These are phyloP conservation scores for Cladophialophora chaetospira DNA, from an alignment of 2,329 filamentous ascomycete species.

Conservation along the genomic window DNA sequence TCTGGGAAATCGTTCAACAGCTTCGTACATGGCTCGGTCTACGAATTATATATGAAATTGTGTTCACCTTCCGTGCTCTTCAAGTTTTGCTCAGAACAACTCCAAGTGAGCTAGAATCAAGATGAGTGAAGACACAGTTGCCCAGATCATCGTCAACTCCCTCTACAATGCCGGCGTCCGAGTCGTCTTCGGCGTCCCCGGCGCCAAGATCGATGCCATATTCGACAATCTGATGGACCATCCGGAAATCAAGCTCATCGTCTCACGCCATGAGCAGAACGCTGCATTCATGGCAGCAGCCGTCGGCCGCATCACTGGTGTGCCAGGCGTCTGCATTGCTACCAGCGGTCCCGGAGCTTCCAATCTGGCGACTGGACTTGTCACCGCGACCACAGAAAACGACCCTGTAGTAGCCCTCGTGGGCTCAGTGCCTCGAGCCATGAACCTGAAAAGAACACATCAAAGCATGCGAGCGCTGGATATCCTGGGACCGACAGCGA, in stretches of 20 bases:
- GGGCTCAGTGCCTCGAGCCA: conserved; percentile 49
- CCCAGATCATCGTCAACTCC: conserved; percentile 33
- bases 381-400: conserved; percentile 53
- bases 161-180: conserved; percentile 47
- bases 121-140: conserved; percentile 30
- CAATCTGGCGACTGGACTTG: conserved; percentile 51
- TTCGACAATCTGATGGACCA: conserved; percentile 52
- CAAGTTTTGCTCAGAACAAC: background rate
- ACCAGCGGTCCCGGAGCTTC: conserved; percentile 53
- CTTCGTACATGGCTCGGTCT: no score
- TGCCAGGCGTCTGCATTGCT: conserved; percentile 50
- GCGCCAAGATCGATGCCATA: conserved; percentile 46
- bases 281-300: conserved; percentile 55
- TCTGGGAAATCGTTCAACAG: no score
- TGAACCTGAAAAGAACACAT: conserved; percentile 51
- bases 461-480: conserved; percentile 50
- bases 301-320: conserved; percentile 49
- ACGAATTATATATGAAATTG: no score
- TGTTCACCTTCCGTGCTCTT: background rate
- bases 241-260: conserved; percentile 50
- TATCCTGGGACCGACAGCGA: conserved; percentile 49
- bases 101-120: background rate
- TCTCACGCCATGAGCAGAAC: conserved; percentile 55
- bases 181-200: conserved; percentile 45
- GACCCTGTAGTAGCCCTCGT: conserved; percentile 53